Evolutionary conservation across 345 rosid genomes (phyloP), one percentile per base, ranked within the genome.

Genomic region (Eucalyptus melliodora): DNA sequence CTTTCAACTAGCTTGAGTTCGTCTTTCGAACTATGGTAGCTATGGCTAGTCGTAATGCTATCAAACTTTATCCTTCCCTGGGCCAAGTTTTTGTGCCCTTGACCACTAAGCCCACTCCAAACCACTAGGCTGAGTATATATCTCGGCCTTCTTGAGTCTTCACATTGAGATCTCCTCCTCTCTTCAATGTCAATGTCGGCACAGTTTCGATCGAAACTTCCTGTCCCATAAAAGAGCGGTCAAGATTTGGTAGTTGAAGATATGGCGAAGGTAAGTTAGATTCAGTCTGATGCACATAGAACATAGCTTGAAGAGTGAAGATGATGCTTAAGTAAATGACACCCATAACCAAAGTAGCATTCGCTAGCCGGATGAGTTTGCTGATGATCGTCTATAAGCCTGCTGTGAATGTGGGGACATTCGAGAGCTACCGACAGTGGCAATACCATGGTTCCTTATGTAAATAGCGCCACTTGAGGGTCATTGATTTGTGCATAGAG

Each of bases 311-410:
- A 11, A 59, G n/a, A 59, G 65, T 55, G 60, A 23, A 55, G 60
- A 55, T 55, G 60, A 55, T 55, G 60, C 60, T 55, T 55, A 21
- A 8, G 59, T 55, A 21, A 9, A 55, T 55, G 60, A 21, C 24
- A 3, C 60, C 60, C 11, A 4, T 6, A 60, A 3, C 69, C 31
- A 11, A 60, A 12, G 4, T 60, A 60, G 31, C 1, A 30, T 12
- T 62, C 0, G 3, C 34, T 0, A 30, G 34, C 17, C 9, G 0
- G 31, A 5, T 60, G 67, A 60, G 67, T 2, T 62, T 27, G 8
- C 34, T 6, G 34, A 62, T 3, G 5, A 62, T 6, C 34, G 6
- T 1, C 7, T 13, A 13, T 3, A 13, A 30, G 34, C 69, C 67
- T 60, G 4, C 16, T 1, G 17, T 62, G 69, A 2, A 62, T 2